Evolutionary conservation across 352 stramenopile genomes (phyloP).

Genomic region (Phytophthora crassamura): DNA sequence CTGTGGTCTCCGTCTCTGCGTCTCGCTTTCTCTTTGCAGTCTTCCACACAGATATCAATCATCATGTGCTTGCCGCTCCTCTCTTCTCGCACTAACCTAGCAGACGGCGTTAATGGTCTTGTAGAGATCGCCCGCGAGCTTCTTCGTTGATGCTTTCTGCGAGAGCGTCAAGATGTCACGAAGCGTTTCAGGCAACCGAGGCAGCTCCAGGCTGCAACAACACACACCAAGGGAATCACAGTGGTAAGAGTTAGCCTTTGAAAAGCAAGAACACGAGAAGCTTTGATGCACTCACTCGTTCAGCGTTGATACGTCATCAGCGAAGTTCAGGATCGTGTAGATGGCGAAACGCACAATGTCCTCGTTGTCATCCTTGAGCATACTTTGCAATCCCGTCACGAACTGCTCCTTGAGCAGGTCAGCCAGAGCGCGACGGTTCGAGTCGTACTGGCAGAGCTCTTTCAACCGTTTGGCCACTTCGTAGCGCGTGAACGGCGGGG

Average conservation of each 20-base stretch:
- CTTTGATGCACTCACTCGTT: conserved; percentile 43
- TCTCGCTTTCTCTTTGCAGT: conserved; percentile 24
- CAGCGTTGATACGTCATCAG: conserved; percentile 52
- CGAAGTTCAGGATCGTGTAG: conserved; percentile 76
- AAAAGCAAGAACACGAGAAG: background rate
- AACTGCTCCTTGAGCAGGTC: conserved; percentile 58
- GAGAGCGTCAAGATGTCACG: conserved; percentile 60
- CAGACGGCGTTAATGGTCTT: conserved; percentile 60
- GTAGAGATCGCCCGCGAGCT: conserved; percentile 72
- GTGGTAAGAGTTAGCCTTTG: conserved; percentile 3
- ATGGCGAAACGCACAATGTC: conserved; percentile 82
- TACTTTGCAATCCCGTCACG: conserved; percentile 54
- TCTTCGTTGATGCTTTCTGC: conserved; percentile 75
- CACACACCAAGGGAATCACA: conserved; percentile 4
- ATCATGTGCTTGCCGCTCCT: conserved; percentile 5
- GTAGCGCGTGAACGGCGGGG: conserved; percentile 61
- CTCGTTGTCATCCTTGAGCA: conserved; percentile 77
- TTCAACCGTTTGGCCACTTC: conserved; percentile 80
- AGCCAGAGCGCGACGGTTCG: conserved; percentile 56
- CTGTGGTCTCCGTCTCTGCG: conserved; percentile 19
- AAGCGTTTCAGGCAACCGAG: conserved; percentile 64
- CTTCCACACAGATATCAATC: conserved; percentile 24
- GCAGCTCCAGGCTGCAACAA: conserved; percentile 54
- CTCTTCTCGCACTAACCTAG: conserved; percentile 38
- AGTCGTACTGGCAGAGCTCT: conserved; percentile 65